Conservation (phyloP, 2,329 filamentous ascomycete species). For the Claviceps sp. region DNA sequence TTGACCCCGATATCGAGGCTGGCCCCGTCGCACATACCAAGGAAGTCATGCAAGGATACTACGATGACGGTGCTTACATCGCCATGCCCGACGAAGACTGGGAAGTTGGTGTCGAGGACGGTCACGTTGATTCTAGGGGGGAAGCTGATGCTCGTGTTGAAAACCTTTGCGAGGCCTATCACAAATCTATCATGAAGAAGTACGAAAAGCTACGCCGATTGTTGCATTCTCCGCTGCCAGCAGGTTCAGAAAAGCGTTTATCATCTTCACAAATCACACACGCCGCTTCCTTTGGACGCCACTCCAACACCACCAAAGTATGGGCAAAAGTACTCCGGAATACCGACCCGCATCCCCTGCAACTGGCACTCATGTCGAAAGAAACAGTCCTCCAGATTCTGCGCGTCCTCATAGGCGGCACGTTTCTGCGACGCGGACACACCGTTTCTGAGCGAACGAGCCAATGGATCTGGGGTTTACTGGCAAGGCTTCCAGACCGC, state of each 20-base stretch:
- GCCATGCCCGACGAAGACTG: constrained; percentile 36
- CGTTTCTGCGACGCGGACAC: constrained; percentile 46
- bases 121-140: constrained; percentile 12
- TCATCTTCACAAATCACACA: constrained; percentile 38
- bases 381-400: constrained; percentile 53
- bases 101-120: constrained; percentile 14
- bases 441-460: constrained; percentile 54
- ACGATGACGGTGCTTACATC: constrained; percentile 68
- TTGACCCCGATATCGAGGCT: constrained; percentile 18
- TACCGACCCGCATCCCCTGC: constrained; percentile 43
- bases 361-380: constrained; percentile 53
- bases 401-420: constrained; percentile 49
- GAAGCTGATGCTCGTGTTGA: constrained; percentile 14
- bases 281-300: constrained; percentile 39
- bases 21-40: constrained; percentile 29
- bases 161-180: constrained; percentile 52
- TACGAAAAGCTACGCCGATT: constrained; percentile 52
- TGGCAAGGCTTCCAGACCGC: constrained; percentile 60
- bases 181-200: constrained; percentile 47
- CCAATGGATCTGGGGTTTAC: constrained; percentile 73
- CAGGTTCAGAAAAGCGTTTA: constrained; percentile 38
- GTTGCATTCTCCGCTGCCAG: constrained; percentile 43
- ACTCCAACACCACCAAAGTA: constrained; percentile 32
- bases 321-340: constrained; percentile 40
- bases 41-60: constrained; percentile 50